Conservation (phyloP, 768 basidiomycete species). For the Lactifluus hygrophoroides region DNA sequence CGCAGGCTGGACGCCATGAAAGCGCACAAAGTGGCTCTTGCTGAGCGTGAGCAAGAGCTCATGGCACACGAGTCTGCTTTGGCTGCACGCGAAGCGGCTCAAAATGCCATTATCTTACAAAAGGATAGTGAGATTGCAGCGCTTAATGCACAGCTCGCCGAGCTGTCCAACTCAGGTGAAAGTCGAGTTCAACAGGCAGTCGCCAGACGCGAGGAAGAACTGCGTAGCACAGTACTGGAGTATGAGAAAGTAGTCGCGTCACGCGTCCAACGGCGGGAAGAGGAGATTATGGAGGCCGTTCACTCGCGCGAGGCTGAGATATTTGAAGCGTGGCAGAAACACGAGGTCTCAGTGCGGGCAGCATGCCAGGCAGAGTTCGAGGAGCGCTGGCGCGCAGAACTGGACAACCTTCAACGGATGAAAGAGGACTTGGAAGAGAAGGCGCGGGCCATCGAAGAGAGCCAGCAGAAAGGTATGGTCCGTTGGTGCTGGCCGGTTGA, state of each 20-base stretch:
- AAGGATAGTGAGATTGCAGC: slow-evolving; percentile 54
- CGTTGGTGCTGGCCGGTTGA: not conserved
- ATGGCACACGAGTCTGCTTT: slow-evolving; percentile 46
- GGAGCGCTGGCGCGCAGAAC: slow-evolving; percentile 36
- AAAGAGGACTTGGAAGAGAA: slow-evolving; percentile 44
- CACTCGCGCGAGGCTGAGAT: slow-evolving; percentile 55
- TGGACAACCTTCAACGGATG: slow-evolving; percentile 38
- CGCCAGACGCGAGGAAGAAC: slow-evolving; percentile 55
- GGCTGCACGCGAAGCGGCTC: slow-evolving; percentile 45
- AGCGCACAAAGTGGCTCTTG: slow-evolving; percentile 45
- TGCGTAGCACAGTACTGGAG: slow-evolving; percentile 53
- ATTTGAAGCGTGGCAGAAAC: slow-evolving; percentile 45
- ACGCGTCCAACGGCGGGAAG: slow-evolving; percentile 57
- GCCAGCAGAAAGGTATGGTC: slow-evolving; percentile 24
- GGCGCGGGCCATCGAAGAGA: slow-evolving; percentile 38
- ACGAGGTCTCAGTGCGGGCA: slow-evolving; percentile 42
- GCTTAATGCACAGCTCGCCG: slow-evolving; percentile 29
- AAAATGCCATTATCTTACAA: slow-evolving; percentile 38
- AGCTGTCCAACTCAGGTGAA: slow-evolving; percentile 22
- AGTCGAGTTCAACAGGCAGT: slow-evolving; percentile 46
- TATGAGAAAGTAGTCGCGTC: slow-evolving; percentile 63
- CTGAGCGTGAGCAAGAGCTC: slow-evolving; percentile 59
- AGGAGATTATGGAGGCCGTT: slow-evolving; percentile 65
- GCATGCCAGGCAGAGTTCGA: slow-evolving; percentile 40
- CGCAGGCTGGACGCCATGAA: slow-evolving; percentile 58